Evolutionary conservation across 164 flowering plant species (phyloP).

Genomic region (Liriodendron chinense): DNA sequence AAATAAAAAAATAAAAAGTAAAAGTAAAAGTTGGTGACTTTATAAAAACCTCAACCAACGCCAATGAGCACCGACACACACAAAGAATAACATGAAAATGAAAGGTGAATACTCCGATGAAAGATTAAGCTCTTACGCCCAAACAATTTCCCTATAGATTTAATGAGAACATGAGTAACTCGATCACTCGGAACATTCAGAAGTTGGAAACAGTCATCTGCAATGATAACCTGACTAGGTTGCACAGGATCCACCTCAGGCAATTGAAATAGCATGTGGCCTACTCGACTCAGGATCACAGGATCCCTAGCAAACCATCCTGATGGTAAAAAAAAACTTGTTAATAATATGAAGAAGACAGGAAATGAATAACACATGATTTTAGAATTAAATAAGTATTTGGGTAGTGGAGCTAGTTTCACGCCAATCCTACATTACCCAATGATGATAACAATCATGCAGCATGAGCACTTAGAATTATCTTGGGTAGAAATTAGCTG

Average conservation of each 20-base stretch:
- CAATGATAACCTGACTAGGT: slow-evolving; percentile 54
- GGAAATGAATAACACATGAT: background rate
- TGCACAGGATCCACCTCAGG: slow-evolving; percentile 21
- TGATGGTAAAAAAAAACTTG: slow-evolving; percentile 21
- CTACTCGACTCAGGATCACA: slow-evolving; percentile 56
- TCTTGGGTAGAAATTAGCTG: background rate
- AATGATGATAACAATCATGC: background rate
- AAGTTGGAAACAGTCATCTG: slow-evolving; percentile 84
- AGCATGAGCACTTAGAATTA: background rate
- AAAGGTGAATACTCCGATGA: too few relatives aligned
- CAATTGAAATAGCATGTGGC: slow-evolving; percentile 52
- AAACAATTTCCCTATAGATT: slow-evolving; percentile 58
- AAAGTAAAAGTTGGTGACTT: background rate
- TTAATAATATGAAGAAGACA: background rate
- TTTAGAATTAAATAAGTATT: background rate
- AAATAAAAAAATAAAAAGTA: background rate
- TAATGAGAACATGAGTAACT: slow-evolving; percentile 37
- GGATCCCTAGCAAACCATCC: slow-evolving; percentile 98
- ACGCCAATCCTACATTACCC: background rate
- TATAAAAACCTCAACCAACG: background rate
- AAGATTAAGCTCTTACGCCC: slow-evolving; percentile 59
- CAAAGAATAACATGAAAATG: background rate
- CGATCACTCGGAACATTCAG: slow-evolving; percentile 48
- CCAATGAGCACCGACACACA: background rate
- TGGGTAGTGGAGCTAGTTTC: background rate